Conservation (phyloP, 805 yeast species). For the Crinitomyces ghanaensis region DNA sequence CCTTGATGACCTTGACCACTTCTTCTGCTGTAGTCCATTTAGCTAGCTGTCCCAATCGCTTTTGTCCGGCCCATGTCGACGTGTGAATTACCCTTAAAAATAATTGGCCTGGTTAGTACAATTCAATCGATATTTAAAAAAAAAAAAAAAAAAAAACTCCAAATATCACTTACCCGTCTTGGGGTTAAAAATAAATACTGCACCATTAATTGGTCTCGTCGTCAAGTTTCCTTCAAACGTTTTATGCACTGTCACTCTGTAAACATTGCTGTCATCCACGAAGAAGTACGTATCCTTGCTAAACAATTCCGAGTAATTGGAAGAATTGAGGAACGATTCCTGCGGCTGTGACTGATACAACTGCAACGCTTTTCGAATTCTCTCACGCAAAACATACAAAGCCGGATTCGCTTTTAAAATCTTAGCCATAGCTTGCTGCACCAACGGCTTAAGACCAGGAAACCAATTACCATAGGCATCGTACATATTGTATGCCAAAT, state of each 20-base stretch:
- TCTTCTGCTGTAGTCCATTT: conserved; percentile 99
- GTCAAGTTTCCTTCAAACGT: conserved; percentile 89
- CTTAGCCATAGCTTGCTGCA: conserved; percentile 86
- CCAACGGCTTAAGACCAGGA: conserved; percentile 80
- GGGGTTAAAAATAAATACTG: conserved; percentile 81
- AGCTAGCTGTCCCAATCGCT: conserved; percentile 81
- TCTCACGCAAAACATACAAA: conserved; percentile 76
- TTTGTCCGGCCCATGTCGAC: conserved; percentile 95
- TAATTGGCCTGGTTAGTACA: conserved; percentile 41
- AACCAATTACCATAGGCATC: conserved; percentile 98
- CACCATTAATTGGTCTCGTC: conserved; percentile 89
- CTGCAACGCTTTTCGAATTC: conserved; percentile 89
- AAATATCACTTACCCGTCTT: conserved; percentile 37
- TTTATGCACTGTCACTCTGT: conserved; percentile 81
- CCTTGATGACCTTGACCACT: conserved; percentile 79
- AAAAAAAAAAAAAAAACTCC: neutral
- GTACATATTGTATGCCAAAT: conserved; percentile 88
- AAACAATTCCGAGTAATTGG: conserved; percentile 82
- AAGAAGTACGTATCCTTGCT: conserved; percentile 74
- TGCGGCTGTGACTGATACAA: conserved; percentile 89
- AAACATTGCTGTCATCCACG: conserved; percentile 89
- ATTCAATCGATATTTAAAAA: neutral
- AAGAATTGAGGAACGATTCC: conserved; percentile 79
- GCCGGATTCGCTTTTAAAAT: conserved; percentile 95
- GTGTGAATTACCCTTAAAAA: conserved; percentile 85